A percentile compares a stretch with the other conserved stretches of the same genome.
phyloP scores from a whole-genome alignment of 75 land plant genomes.

The Ceratopteris richardii region DNA sequence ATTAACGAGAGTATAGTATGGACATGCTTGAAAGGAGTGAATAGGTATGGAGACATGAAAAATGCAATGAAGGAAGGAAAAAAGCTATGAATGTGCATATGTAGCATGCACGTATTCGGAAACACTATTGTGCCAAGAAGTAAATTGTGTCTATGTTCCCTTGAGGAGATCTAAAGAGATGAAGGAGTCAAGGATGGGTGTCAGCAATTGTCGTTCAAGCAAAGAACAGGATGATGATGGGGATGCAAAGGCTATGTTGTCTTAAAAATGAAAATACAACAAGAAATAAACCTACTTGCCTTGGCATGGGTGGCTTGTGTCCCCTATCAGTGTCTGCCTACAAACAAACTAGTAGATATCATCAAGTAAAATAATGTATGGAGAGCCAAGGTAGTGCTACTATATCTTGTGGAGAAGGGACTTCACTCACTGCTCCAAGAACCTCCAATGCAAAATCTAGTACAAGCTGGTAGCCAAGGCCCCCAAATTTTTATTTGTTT shows the following conservation, averaged over 20 bases:
- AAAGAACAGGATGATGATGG: background rate
- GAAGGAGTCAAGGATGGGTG: background rate
- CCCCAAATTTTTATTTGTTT: background rate
- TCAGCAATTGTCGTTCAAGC: background rate
- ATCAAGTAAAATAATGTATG: background rate
- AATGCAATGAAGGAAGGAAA: no score
- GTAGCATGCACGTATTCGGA: no score
- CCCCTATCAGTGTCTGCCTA: constrained; percentile 35
- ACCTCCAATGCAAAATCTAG: background rate
- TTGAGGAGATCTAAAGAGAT: no score
- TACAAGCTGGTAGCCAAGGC: background rate
- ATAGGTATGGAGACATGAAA: no score
- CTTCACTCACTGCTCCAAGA: background rate
- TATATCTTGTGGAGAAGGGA: background rate
- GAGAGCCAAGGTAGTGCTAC: background rate
- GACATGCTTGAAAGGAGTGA: no score
- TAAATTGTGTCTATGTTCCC: no score
- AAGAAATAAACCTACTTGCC: constrained; percentile 31
- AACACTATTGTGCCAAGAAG: no score
- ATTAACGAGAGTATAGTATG: no score
- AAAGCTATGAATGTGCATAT: no score
- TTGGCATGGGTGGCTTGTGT: constrained; percentile 70
- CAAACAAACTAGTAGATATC: background rate
- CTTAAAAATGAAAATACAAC: background rate
- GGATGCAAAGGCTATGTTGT: background rate